Evolutionary conservation across 2,329 filamentous ascomycete species (phyloP), one percentile per base, ranked within the genome.

Genomic region (Sphaerostilbella broomeana): DNA sequence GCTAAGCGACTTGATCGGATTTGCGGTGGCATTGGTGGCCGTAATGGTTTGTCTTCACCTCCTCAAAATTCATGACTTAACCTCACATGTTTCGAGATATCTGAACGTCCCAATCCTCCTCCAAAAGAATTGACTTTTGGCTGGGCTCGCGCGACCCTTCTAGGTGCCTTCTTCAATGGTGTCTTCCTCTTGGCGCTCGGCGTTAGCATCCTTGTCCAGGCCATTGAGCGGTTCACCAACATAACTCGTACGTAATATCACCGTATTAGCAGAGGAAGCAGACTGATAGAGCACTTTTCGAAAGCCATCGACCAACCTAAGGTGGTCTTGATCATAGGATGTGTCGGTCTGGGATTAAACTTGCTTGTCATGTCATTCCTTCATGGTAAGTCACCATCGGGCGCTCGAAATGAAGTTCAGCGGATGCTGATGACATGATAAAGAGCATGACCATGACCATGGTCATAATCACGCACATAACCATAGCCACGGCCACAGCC

Each of bases 91-190:
- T 10, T n/a, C 13, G 11, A 81, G 79, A 60, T 81, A 42, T 70
- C 79, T 15, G 72, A 81, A 47, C 63, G 69, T 28, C 63, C 65
- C 30, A 61, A 47, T 15, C 48, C 72, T 5, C 73, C 73, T 1
- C 80, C 81, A 1, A 67, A 73, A 30, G 36, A 50, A 17, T 56
- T 52, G 20, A 62, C 82, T 0, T 88, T 84, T 49, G 84, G 84
- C n/a, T 88, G 82, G 83, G 79, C 84, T 41, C 72, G 84, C 21
- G 81, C 83, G 12, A 73, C 76, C n/a, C 58, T 87, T 1, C 66
- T 89, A 0, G 84, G 84, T 5, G 81, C 82, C 16, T 89, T 89
- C 59, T 89, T 88, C 69, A 89, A 89, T 51, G 84, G 84, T 11
- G 78, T 81, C 1, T 84, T 89, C 43, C 69, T 89, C 1, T 59